Conservation (phyloP, 805 yeast species). For the Candida krabiensis region DNA sequence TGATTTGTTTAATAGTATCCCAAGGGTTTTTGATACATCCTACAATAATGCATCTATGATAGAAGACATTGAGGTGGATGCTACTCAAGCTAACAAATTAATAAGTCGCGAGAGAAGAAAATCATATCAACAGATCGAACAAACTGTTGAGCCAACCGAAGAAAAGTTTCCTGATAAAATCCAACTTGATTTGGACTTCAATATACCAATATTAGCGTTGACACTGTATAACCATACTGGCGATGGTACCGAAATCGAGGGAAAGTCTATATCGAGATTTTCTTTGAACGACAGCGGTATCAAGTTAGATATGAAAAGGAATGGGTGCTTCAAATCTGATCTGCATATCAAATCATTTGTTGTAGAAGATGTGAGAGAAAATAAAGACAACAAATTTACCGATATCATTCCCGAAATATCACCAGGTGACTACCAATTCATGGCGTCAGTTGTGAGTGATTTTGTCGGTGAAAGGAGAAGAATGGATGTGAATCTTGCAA, state of each 20-base stretch:
- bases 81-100: slow-evolving; percentile 58
- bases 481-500: slow-evolving; percentile 54
- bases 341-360: slow-evolving; percentile 70
- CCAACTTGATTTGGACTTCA: slow-evolving; percentile 48
- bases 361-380: slow-evolving; percentile 69
- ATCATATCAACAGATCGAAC: slow-evolving; percentile 4
- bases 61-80: slow-evolving; percentile 62
- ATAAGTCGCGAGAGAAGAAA: slow-evolving; percentile 25
- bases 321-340: slow-evolving; percentile 58
- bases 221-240: slow-evolving; percentile 57
- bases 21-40: slow-evolving; percentile 50
- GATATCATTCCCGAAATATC: slow-evolving; percentile 75
- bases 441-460: slow-evolving; percentile 49
- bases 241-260: slow-evolving; percentile 33
- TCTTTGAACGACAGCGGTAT: slow-evolving; percentile 60
- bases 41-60: slow-evolving; percentile 41
- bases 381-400: slow-evolving; percentile 66
- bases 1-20: slow-evolving; percentile 53
- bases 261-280: slow-evolving; percentile 51
- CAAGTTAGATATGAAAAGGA: slow-evolving; percentile 48
- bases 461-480: slow-evolving; percentile 39
- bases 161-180: slow-evolving; percentile 2
- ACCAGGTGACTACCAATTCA: slow-evolving; percentile 68
- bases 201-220: slow-evolving; percentile 63
- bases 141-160: background rate